A percentile compares a stretch with the other conserved stretches of the same genome.
Evolutionary conservation across 23 red algal genomes (phyloP).

Genomic region (Agarophyton chilense): DNA sequence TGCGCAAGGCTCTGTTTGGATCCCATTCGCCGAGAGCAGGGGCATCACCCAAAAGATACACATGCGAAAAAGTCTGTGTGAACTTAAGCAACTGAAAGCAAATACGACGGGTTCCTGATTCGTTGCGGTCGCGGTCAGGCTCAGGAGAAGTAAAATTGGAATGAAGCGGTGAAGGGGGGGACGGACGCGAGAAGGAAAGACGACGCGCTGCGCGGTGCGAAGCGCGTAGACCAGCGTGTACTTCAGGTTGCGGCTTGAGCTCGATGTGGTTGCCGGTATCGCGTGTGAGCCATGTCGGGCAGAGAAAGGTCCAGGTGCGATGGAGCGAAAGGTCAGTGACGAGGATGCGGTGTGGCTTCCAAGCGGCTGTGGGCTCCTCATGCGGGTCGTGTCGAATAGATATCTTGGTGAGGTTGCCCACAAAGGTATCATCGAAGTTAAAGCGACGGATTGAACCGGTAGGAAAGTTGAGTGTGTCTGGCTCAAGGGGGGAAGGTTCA

Average conservation of each 20-base stretch:
- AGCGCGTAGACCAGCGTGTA: slow-evolving; percentile 46
- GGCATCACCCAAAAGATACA: slow-evolving; percentile 51
- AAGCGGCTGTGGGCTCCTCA: slow-evolving; percentile 35
- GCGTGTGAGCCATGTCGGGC: slow-evolving; percentile 27
- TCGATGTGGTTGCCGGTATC: slow-evolving; percentile 50
- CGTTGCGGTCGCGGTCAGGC: slow-evolving; percentile 8
- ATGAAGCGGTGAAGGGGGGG: neutral
- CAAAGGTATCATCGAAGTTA: slow-evolving; percentile 4
- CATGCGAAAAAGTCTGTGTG: slow-evolving; percentile 37
- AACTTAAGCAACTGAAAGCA: slow-evolving; percentile 70
- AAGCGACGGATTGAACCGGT: slow-evolving; percentile 52
- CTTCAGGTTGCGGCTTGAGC: slow-evolving; percentile 29
- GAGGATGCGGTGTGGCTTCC: slow-evolving; percentile 61
- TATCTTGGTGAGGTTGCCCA: slow-evolving; percentile 69
- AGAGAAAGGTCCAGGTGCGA: slow-evolving; percentile 64
- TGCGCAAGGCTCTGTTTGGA: slow-evolving; percentile 46
- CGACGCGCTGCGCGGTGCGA: slow-evolving; percentile 31
- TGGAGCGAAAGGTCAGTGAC: slow-evolving; percentile 44
- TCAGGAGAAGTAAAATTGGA: neutral
- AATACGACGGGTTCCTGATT: slow-evolving; percentile 45
- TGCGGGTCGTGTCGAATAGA: slow-evolving; percentile 37
- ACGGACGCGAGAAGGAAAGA: neutral
- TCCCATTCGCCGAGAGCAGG: slow-evolving; percentile 66
- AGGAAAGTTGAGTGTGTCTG: slow-evolving; percentile 24
- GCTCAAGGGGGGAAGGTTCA: neutral